Percentiles rank a stretch among this genome's conserved stretches.
These are phyloP conservation scores for Escovopsis weberi DNA, from an alignment of 2,329 filamentous ascomycete species.

Conservation along the genomic window DNA sequence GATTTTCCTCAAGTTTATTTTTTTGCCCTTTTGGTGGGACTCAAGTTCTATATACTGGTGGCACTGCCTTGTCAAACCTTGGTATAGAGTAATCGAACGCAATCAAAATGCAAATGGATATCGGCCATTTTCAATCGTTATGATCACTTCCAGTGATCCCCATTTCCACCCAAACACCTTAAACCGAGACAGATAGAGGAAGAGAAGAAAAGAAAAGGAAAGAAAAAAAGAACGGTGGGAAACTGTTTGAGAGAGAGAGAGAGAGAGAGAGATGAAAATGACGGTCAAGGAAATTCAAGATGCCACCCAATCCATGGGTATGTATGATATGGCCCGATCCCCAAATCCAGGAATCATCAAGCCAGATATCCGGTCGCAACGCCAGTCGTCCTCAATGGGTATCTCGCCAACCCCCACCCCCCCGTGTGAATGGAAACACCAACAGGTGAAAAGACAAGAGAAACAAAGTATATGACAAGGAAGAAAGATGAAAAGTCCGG, in stretches of 20 bases:
- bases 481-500: background rate
- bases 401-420: conserved; percentile 4
- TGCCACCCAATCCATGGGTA: background rate
- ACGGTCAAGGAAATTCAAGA: background rate
- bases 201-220: background rate
- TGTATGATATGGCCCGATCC: background rate
- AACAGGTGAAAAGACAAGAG: background rate
- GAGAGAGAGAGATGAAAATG: background rate
- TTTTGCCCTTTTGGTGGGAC: no score
- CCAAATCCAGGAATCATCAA: background rate
- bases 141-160: background rate
- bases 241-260: background rate
- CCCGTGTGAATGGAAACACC: background rate
- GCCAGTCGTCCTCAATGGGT: conserved; percentile 15
- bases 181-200: conserved; percentile 1
- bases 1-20: no score
- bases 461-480: background rate
- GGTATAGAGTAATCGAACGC: no score
- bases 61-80: no score
- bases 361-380: conserved; percentile 9
- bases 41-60: no score
- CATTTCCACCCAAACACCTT: background rate
- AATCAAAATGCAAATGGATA: no score
- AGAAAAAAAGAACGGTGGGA: background rate
- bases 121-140: no score